Evolutionary conservation across 495 filamentous ascomycete species (phyloP).

Genomic region (Parachaetomium inaequale): DNA sequence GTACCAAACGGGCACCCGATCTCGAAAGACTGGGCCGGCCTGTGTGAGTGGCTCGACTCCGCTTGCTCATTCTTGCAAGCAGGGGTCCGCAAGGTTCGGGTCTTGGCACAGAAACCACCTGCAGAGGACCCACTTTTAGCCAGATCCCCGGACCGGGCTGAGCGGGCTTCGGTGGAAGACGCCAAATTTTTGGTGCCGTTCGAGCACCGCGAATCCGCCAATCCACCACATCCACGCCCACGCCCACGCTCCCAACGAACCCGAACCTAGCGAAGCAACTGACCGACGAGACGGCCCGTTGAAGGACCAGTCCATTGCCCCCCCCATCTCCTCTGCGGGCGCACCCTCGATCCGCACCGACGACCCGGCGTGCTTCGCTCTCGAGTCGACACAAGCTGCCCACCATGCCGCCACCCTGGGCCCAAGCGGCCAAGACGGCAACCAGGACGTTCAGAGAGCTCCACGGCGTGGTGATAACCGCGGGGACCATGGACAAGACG

Average conservation of each 20-base stretch:
- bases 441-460: constrained; percentile 36
- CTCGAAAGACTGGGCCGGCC: too few relatives aligned
- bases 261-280: background rate
- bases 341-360: background rate
- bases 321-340: background rate
- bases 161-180: background rate
- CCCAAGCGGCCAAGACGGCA: constrained; percentile 26
- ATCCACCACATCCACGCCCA: background rate
- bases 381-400: background rate
- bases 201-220: constrained; percentile 2
- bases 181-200: constrained; percentile 20
- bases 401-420: constrained; percentile 35
- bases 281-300: background rate
- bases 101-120: background rate
- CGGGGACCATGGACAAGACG: constrained; percentile 66
- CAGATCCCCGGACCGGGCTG: constrained; percentile 8
- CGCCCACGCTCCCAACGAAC: background rate
- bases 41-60: too few relatives aligned
- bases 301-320: too few relatives aligned
- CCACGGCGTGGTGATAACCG: constrained; percentile 61
- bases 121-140: constrained; percentile 7
- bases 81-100: background rate
- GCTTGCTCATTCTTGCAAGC: background rate
- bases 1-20: too few relatives aligned
- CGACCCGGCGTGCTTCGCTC: background rate